phyloP scores from a whole-genome alignment of 2,329 filamentous ascomycete species.

The Amauroascus verrucosus region DNA sequence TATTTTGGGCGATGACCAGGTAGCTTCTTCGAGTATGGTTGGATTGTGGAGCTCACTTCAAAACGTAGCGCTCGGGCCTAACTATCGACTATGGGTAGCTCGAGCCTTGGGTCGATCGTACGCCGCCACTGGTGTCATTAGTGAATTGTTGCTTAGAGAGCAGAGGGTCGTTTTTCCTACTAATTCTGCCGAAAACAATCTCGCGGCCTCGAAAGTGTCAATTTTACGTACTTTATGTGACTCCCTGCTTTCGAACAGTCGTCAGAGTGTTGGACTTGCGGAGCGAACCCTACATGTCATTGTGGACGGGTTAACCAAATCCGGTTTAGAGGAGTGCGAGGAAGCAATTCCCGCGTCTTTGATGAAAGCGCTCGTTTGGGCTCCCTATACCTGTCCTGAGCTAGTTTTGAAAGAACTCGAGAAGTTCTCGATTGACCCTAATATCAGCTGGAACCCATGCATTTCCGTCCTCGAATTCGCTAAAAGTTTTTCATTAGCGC shows the following conservation, averaged over 20 bases:
- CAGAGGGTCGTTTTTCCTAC: constrained; percentile 19
- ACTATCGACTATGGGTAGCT: constrained; percentile 77
- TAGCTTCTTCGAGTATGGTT: constrained; percentile 52
- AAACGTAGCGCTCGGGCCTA: constrained; percentile 50
- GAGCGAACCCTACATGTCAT: constrained; percentile 39
- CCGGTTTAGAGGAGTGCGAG: constrained; percentile 28
- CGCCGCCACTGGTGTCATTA: constrained; percentile 58
- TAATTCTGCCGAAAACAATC: constrained; percentile 13
- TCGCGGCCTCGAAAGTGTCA: constrained; percentile 47
- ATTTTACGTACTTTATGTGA: constrained; percentile 54
- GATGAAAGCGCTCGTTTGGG: constrained; percentile 35
- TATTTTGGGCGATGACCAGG: constrained; percentile 56
- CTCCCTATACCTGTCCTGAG: constrained; percentile 32
- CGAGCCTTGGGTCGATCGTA: constrained; percentile 76
- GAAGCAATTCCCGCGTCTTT: constrained; percentile 29
- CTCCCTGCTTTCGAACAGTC: constrained; percentile 50
- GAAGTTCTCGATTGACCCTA: constrained; percentile 14
- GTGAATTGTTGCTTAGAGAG: constrained; percentile 39
- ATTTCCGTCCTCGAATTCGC: constrained; percentile 27
- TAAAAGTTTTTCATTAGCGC: constrained; percentile 31
- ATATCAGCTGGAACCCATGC: constrained; percentile 18
- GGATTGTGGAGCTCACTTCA: constrained; percentile 69
- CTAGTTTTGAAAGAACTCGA: constrained; percentile 21
- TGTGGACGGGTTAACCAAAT: constrained; percentile 26
- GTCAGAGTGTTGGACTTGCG: constrained; percentile 34